A percentile compares a stretch with the other conserved stretches of the same genome.
Evolutionary conservation across 2,329 filamentous ascomycete genomes (phyloP).

Genomic region (Elsinoe arachidis): DNA sequence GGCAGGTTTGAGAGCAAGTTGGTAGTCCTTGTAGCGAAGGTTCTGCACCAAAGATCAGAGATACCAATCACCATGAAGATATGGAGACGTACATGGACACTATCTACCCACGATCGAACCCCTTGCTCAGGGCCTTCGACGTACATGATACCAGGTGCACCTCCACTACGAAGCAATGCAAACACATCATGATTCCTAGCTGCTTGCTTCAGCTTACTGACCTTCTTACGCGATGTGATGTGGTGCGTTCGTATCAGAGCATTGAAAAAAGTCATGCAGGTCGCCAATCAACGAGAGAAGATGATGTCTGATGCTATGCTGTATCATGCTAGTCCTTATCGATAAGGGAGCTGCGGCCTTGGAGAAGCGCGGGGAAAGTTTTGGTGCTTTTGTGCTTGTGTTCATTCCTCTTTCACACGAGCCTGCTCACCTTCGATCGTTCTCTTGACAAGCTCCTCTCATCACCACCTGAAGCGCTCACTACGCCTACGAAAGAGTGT

Average conservation of each 20-base stretch:
- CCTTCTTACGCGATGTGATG: constrained; percentile 72
- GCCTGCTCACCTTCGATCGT: background rate
- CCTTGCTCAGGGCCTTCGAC: constrained; percentile 53
- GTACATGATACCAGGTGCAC: constrained; percentile 70
- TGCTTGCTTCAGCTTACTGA: constrained; percentile 54
- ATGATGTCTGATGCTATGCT: background rate
- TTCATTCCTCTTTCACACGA: background rate
- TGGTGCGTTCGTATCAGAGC: constrained; percentile 70
- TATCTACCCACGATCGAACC: constrained; percentile 55
- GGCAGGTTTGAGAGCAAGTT: constrained; percentile 50
- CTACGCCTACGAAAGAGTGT: too few species aligned
- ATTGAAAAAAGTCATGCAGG: constrained; percentile 33
- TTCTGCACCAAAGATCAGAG: constrained; percentile 23
- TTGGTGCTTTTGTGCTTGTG: background rate
- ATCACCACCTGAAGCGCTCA: too few species aligned
- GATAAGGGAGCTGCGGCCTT: constrained; percentile 1
- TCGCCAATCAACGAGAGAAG: background rate
- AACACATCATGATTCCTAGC: constrained; percentile 53
- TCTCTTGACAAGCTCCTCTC: too few species aligned
- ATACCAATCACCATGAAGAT: background rate
- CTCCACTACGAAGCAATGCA: constrained; percentile 58
- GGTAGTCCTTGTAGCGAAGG: constrained; percentile 65
- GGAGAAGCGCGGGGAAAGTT: background rate
- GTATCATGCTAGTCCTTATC: background rate
- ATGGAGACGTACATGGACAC: constrained; percentile 43